These are phyloP conservation scores for Mucor saturninus DNA, from an alignment of 371 early-diverging fungal species.

Conservation along the genomic window DNA sequence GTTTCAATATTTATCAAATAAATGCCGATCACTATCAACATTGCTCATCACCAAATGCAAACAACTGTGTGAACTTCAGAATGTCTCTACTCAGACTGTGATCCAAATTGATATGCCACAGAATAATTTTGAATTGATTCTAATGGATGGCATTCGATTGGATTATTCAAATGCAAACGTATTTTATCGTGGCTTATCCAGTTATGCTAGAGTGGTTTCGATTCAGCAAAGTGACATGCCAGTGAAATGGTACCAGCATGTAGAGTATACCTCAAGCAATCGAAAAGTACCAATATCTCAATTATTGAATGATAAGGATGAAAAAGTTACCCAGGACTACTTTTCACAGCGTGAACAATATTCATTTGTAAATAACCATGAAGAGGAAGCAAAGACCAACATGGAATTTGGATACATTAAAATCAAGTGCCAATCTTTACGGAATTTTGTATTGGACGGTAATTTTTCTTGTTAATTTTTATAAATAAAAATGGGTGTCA, in stretches of 20 bases:
- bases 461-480: slow-evolving; percentile 4
- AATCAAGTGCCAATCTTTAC: slow-evolving; percentile 9
- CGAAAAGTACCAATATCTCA: neutral
- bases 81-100: slow-evolving; percentile 1
- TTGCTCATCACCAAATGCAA: slow-evolving; percentile 15
- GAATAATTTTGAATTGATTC: slow-evolving; percentile 3
- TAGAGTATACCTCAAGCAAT: neutral
- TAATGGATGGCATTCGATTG: slow-evolving; percentile 15
- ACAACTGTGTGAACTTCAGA: slow-evolving; percentile 1
- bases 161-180: slow-evolving; percentile 13
- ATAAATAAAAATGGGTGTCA: neutral
- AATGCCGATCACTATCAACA: slow-evolving; percentile 4
- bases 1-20: slow-evolving; percentile 6
- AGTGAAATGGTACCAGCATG: slow-evolving; percentile 12
- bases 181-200: slow-evolving; percentile 11
- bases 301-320: neutral
- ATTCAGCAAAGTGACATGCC: neutral
- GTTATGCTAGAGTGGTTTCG: slow-evolving; percentile 7
- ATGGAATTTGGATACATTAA: slow-evolving; percentile 18
- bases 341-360: slow-evolving; percentile 7
- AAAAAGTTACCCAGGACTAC: neutral
- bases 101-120: slow-evolving; percentile 10
- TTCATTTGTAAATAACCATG: neutral
- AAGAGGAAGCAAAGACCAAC: neutral
- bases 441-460: slow-evolving; percentile 12